phyloP scores from a whole-genome alignment of 345 rosid species.

The Gynandropsis gynandra region DNA sequence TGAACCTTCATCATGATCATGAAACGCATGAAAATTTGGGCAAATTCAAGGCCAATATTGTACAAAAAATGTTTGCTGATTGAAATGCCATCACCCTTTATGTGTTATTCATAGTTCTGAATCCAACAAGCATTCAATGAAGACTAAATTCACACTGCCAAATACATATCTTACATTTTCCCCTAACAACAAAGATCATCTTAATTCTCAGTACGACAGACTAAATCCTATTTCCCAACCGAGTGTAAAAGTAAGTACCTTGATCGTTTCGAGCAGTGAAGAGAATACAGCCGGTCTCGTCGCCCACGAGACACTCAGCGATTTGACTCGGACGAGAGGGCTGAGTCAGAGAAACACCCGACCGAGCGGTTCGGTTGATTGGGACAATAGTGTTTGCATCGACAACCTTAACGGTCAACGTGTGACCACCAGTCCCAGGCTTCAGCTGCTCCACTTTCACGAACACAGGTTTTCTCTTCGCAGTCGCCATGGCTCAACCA shows the following conservation, averaged over 20 bases:
- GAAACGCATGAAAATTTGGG: no score
- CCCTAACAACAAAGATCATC: background rate
- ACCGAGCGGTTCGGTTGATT: conserved; percentile 41
- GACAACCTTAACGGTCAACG: conserved; percentile 44
- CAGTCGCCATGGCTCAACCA: conserved; percentile 3
- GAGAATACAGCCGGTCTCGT: conserved; percentile 59
- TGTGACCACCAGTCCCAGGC: conserved; percentile 56
- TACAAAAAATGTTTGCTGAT: no score
- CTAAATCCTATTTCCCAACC: no score
- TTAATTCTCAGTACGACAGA: background rate
- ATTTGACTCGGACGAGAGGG: conserved; percentile 53
- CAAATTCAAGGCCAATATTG: no score
- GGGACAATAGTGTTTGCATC: conserved; percentile 39
- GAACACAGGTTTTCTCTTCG: conserved; percentile 52
- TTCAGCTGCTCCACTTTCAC: conserved; percentile 46
- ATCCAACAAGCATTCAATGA: no score
- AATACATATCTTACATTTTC: background rate
- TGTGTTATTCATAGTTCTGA: no score
- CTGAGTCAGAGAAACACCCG: conserved; percentile 36
- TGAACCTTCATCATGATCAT: no score
- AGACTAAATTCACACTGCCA: no score
- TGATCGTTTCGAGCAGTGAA: conserved; percentile 93
- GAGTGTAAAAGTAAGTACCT: conserved; percentile 36
- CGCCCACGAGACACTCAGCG: conserved; percentile 78
- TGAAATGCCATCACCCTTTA: no score